Evolutionary conservation across 1,284 basidiomycete genomes (phyloP), one percentile per base, ranked within the genome.

Genomic region (Meripilus lineatus): DNA sequence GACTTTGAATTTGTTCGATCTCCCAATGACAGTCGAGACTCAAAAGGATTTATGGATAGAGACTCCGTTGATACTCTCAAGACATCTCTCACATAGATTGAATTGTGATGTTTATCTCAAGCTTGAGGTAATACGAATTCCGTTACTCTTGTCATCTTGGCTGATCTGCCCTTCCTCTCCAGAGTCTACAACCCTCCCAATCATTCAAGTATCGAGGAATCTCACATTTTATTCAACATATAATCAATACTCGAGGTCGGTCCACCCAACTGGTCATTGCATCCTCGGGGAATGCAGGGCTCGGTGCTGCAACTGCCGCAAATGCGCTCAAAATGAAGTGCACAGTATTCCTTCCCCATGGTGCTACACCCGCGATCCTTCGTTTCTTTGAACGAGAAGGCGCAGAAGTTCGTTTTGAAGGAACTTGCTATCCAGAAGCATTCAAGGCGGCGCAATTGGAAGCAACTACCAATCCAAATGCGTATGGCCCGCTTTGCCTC

Each of bases 191-290:
- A 45, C 81, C 80, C 0, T 75, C 76, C 0, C 72, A 83, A 49
- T 87, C 84, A 3, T 89, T 86, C 75, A 88, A 89, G 58, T 81
- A 74, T 51, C 72, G 86, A 18, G 84, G 84, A 4, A 72, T 88
- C 26, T 81, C 81, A 15, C 67, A 73, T 48, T 82, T 81, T 52
- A 68, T 77, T 3, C 71, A 78, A 52, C 66, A 69, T 32, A 73
- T 71, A 21, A 68, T 73, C 45, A 64, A 70, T 42, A 63, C 59
- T 17, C 67, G 75, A 43, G 84, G 82, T 0, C 57, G 72, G 7
- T 55, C 57, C 28, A 65, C 78, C 5, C 84, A 85, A 57, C 66
- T 81, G 34, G 65, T 87, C 25, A 76, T 80, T 37, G 84, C 85
- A 1, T 89, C 86, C 0, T 73, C 79, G 1, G 85, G 85, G 22